Evolutionary conservation across 768 basidiomycete species (phyloP).

Genomic region (Leccinum subtestaceum): DNA sequence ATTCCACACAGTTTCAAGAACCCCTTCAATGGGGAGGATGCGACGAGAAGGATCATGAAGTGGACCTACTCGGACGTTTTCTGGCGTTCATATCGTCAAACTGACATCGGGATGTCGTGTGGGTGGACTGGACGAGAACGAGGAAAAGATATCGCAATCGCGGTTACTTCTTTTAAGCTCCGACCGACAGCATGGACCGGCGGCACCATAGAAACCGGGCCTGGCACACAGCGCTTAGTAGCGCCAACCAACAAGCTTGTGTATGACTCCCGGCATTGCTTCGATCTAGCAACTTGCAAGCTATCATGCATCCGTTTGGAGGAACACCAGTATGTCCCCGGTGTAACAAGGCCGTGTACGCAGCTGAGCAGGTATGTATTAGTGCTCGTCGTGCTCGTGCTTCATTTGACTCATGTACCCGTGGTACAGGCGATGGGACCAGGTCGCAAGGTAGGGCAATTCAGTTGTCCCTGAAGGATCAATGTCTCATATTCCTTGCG

Average conservation of each 20-base stretch:
- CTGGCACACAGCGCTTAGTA: constrained; percentile 6
- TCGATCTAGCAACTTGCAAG: constrained; percentile 16
- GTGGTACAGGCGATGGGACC: constrained; percentile 72
- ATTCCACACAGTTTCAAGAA: constrained; percentile 18
- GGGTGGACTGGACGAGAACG: too few relatives aligned
- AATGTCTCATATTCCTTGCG: background rate
- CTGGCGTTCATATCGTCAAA: constrained; percentile 20
- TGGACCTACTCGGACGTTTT: background rate
- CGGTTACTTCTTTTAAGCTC: constrained; percentile 39
- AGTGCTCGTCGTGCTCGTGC: background rate
- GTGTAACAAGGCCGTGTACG: constrained; percentile 78
- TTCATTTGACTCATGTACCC: constrained; percentile 4
- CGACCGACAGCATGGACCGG: constrained; percentile 19
- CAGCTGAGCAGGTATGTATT: constrained; percentile 73
- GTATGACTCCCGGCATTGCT: constrained; percentile 1
- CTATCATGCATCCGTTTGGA: constrained; percentile 67
- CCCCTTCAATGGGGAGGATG: constrained; percentile 39
- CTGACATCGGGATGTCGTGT: too few relatives aligned
- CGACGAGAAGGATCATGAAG: background rate
- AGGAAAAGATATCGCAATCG: constrained; percentile 26
- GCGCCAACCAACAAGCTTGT: background rate
- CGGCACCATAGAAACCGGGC: too few relatives aligned
- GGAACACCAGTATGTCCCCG: constrained; percentile 70
- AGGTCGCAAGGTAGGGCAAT: constrained; percentile 69
- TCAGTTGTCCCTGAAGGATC: constrained; percentile 1